Evolutionary conservation across 2,329 filamentous ascomycete genomes (phyloP), one percentile per base, ranked within the genome.

Genomic region (Diaporthe capsici): DNA sequence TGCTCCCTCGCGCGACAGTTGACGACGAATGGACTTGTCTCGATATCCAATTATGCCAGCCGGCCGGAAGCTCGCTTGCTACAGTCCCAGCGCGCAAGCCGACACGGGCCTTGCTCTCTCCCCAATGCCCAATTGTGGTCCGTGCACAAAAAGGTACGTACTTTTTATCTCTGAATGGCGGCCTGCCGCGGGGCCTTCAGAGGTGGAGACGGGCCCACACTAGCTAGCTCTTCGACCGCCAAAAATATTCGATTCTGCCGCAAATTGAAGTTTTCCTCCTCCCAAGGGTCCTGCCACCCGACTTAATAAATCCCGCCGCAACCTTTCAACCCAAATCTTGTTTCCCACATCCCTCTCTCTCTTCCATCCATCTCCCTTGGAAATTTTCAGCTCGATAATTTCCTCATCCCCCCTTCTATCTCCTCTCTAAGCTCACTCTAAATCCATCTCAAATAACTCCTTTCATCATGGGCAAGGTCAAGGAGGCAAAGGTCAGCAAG

Each of bases 401-500:
- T 75, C 71, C 61, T 75, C 68, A 77, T 77, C 63, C 72, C 31
- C 53, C 72, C 74, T 72, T 77, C 74, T 53, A 76, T 77, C 70
- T 73, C 78, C 78, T 77, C 75, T 71, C 74, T 74, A 78, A 17
- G 37, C n/a, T 44, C 22, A 51, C n/a, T 9, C 42, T 5, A 28
- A 51, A 34, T 25, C 17, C 20, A 65, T 15, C 5, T 61, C 77
- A 80, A 76, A 76, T 77, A 47, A 76, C 74, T 74, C 76, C 17
- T 25, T 76, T 85, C 83, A 88, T 80, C 84, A 94, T 93, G 92
- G 91, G 88, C 84, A 93, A 93, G 86, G 86, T 88, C 73, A 94
- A 93, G 87, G 89, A 92, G 82, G 86, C 82, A 81, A 90, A 85
- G 82, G 83, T 82, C 80, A 81, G 85, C 79, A 91, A 90, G 86